Evolutionary conservation across 441 rosid species (phyloP).

Genomic region (Populus hybrid): DNA sequence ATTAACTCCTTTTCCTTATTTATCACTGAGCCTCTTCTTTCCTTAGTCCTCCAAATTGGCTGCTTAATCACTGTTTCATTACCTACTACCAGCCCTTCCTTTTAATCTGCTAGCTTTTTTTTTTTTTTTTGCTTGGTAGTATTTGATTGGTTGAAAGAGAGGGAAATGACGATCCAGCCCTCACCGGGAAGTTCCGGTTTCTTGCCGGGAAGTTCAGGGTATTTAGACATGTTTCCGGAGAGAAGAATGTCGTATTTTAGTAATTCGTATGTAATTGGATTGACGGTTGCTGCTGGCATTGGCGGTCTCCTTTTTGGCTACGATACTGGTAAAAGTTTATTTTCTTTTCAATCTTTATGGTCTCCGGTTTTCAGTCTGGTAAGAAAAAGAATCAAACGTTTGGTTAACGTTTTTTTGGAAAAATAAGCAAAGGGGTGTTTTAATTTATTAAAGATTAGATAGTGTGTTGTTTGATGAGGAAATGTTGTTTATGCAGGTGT

Average conservation of each 20-base stretch:
- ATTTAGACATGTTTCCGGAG: conserved; percentile 80
- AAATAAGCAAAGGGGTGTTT: background rate
- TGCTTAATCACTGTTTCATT: background rate
- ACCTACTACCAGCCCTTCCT: background rate
- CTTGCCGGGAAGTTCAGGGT: conserved; percentile 87
- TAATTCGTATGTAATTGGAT: conserved; percentile 55
- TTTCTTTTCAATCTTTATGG: background rate
- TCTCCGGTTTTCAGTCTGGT: background rate
- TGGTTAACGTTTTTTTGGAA: background rate
- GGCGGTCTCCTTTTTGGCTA: conserved; percentile 90
- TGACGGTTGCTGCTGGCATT: conserved; percentile 78
- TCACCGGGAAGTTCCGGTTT: conserved; percentile 80
- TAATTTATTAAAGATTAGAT: background rate
- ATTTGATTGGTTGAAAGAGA: background rate
- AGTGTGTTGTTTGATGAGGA: background rate
- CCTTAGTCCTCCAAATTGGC: background rate
- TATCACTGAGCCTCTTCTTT: background rate
- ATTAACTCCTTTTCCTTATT: background rate
- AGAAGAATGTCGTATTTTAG: conserved; percentile 81
- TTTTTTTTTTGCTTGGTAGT: background rate
- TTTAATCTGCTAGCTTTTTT: background rate
- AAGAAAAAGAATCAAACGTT: background rate
- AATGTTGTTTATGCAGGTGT: conserved; percentile 55
- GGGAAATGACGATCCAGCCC: conserved; percentile 43
- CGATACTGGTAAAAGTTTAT: conserved; percentile 63